These are phyloP conservation scores for Epithemia pelagica DNA, from an alignment of 108 stramenopile species.

Conservation along the genomic window DNA sequence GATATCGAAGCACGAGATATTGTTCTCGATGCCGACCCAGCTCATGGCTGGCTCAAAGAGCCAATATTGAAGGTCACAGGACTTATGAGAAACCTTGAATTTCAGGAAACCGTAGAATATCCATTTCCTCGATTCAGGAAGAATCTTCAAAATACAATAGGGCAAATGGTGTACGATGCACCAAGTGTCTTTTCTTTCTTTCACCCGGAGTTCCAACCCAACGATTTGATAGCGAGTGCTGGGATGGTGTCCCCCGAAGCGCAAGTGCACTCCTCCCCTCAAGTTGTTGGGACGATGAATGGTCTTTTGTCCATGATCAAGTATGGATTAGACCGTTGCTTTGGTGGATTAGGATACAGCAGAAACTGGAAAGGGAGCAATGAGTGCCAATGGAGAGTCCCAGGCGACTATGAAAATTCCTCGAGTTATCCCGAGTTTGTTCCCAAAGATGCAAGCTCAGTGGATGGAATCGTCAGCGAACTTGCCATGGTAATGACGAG, in stretches of 20 bases:
- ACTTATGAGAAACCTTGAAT: slow-evolving; percentile 43
- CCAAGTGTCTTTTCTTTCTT: slow-evolving; percentile 27
- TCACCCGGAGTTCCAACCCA: slow-evolving; percentile 40
- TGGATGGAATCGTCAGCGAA: slow-evolving; percentile 27
- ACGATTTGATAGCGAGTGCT: slow-evolving; percentile 1
- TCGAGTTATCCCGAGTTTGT: slow-evolving; percentile 3
- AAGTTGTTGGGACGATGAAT: slow-evolving; percentile 19
- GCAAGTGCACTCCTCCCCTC: slow-evolving; percentile 8
- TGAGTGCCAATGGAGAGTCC: slow-evolving; percentile 6
- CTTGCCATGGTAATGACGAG: slow-evolving; percentile 48
- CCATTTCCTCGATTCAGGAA: slow-evolving; percentile 16
- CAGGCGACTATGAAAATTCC: slow-evolving; percentile 3
- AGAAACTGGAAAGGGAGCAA: slow-evolving; percentile 5
- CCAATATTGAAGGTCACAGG: slow-evolving; percentile 45
- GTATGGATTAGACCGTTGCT: slow-evolving; percentile 38
- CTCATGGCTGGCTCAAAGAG: slow-evolving; percentile 43
- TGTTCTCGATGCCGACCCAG: slow-evolving; percentile 45
- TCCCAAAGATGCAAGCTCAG: not conserved
- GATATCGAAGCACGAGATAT: slow-evolving; percentile 42
- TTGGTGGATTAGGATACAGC: slow-evolving; percentile 23
- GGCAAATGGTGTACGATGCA: slow-evolving; percentile 18
- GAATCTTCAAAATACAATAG: slow-evolving; percentile 31
- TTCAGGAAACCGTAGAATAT: slow-evolving; percentile 17
- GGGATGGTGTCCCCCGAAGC: slow-evolving; percentile 18
- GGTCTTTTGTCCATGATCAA: slow-evolving; percentile 40